A percentile compares a stretch with the other conserved stretches of the same genome.
phyloP scores from a whole-genome alignment of 768 basidiomycete species.

The Phaffia tasmanica region DNA sequence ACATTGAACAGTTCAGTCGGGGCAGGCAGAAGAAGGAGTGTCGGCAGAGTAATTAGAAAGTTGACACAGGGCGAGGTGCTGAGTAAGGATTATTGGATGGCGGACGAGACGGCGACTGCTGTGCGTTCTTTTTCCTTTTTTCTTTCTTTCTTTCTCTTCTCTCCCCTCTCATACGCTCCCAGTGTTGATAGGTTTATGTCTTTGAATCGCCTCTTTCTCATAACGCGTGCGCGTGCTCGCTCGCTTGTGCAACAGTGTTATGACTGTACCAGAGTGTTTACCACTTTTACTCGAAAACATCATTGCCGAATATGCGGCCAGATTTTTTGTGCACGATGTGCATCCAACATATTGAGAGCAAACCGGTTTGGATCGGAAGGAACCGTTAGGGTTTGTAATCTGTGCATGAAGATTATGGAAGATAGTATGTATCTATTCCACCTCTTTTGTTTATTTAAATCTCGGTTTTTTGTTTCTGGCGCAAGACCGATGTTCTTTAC shows the following conservation, averaged over 20 bases:
- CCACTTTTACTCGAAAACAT: slow-evolving; percentile 87
- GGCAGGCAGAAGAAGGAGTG: slow-evolving; percentile 8
- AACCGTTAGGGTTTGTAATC: slow-evolving; percentile 90
- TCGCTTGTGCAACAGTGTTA: slow-evolving; percentile 4
- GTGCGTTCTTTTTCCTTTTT: background rate
- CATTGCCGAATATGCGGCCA: slow-evolving; percentile 93
- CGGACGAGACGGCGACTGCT: slow-evolving; percentile 84
- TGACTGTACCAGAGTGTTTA: slow-evolving; percentile 45
- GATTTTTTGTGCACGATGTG: slow-evolving; percentile 94
- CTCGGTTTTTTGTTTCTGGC: slow-evolving; percentile 9
- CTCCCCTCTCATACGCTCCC: too few species aligned
- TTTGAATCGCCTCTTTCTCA: too few species aligned
- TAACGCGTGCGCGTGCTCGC: background rate
- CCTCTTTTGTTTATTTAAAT: background rate
- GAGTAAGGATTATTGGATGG: slow-evolving; percentile 97
- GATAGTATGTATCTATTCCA: slow-evolving; percentile 37
- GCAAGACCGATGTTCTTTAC: too few species aligned
- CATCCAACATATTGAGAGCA: slow-evolving; percentile 92
- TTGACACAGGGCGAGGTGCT: slow-evolving; percentile 61
- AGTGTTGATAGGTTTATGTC: too few species aligned
- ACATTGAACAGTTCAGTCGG: background rate
- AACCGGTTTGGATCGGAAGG: slow-evolving; percentile 85
- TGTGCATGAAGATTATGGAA: slow-evolving; percentile 84
- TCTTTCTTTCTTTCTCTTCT: too few species aligned
- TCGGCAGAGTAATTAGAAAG: slow-evolving; percentile 10